These are phyloP conservation scores for Lachancea fermentati DNA, from an alignment of 805 yeast species.

Conservation along the genomic window DNA sequence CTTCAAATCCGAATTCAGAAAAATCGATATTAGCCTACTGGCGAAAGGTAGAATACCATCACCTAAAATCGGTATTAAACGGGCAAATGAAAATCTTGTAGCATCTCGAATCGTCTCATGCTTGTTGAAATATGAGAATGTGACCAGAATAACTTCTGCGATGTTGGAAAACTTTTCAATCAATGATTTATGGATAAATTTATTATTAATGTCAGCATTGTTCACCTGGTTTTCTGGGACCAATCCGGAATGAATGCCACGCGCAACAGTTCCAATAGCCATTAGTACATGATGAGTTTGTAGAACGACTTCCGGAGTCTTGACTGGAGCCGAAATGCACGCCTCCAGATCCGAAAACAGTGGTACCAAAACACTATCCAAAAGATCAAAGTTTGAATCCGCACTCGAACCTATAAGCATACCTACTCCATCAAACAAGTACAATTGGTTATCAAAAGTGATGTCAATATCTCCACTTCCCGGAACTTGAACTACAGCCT, in stretches of 20 bases:
- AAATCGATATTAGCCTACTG: conserved; percentile 61
- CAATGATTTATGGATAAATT: conserved; percentile 26
- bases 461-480: conserved; percentile 47
- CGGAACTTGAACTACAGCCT: conserved; percentile 35
- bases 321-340: conserved; percentile 46
- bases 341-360: conserved; percentile 65
- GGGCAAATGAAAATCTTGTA: conserved; percentile 77
- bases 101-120: conserved; percentile 75
- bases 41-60: conserved; percentile 48
- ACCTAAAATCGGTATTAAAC: conserved; percentile 73
- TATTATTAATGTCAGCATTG: conserved; percentile 32
- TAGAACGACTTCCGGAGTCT: conserved; percentile 43
- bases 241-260: conserved; percentile 64
- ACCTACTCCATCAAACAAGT: conserved; percentile 84
- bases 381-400: conserved; percentile 36
- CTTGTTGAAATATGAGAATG: conserved; percentile 67
- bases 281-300: conserved; percentile 83
- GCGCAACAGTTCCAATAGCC: conserved; percentile 85
- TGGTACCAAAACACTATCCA: conserved; percentile 69
- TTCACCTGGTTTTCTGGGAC: conserved; percentile 36
- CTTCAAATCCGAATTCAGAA: conserved; percentile 52
- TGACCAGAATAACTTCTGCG: conserved; percentile 77
- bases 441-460: conserved; percentile 70
- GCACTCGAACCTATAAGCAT: conserved; percentile 53
- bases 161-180: conserved; percentile 56